Conservation (phyloP, 352 stramenopile genomes). For the Phytophthora lateralis region DNA sequence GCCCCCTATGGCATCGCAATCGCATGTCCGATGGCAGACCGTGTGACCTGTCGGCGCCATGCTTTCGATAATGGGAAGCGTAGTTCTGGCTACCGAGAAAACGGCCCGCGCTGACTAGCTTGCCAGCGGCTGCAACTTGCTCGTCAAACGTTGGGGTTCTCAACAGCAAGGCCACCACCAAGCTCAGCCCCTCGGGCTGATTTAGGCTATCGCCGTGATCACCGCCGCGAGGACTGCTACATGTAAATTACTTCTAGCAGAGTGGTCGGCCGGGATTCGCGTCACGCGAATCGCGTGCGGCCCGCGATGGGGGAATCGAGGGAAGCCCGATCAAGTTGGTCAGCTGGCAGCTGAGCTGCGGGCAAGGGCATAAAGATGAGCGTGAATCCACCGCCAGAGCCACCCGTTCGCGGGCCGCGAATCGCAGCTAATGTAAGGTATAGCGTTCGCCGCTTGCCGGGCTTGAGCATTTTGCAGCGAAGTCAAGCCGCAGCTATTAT, state of each 20-base stretch:
- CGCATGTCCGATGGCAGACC: slow-evolving; percentile 10
- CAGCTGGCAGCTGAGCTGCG: slow-evolving; percentile 16
- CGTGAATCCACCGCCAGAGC: slow-evolving; percentile 16
- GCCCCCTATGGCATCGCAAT: slow-evolving; percentile 3
- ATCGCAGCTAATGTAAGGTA: too few relatives aligned
- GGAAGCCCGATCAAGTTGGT: slow-evolving; percentile 19
- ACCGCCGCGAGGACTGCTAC: background rate
- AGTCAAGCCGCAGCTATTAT: background rate
- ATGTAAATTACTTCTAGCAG: background rate
- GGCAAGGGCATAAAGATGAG: slow-evolving; percentile 21
- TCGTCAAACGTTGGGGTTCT: too few relatives aligned
- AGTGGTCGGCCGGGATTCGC: background rate
- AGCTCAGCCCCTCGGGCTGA: slow-evolving; percentile 4
- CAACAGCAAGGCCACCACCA: background rate
- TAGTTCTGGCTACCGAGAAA: slow-evolving; percentile 5
- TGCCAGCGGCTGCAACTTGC: background rate
- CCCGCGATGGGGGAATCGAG: slow-evolving; percentile 7
- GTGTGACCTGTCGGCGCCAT: slow-evolving; percentile 14
- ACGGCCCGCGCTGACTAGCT: slow-evolving; percentile 19
- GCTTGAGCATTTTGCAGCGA: too few relatives aligned
- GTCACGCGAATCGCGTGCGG: too few relatives aligned
- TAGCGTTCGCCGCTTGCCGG: too few relatives aligned
- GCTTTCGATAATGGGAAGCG: slow-evolving; percentile 6
- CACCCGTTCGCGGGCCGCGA: slow-evolving; percentile 9
- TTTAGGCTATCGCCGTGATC: slow-evolving; percentile 29